A percentile compares a stretch with the other conserved stretches of the same genome.
Conservation (phyloP, 202 grass and related monocot genomes). For the Carex arenaria region DNA sequence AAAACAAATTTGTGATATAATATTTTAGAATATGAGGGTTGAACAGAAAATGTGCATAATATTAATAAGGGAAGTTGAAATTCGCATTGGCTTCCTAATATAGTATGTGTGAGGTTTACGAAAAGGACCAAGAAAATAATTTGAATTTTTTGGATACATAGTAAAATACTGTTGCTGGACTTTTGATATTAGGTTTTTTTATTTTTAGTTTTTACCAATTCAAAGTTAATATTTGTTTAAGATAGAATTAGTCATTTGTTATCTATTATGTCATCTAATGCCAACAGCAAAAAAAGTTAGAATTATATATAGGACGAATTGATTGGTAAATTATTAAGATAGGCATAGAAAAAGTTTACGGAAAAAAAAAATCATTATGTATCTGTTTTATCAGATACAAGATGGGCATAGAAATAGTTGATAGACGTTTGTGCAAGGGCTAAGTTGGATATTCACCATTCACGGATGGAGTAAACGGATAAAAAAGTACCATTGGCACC, state of each 20-base stretch:
- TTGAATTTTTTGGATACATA: not conserved
- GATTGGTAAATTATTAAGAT: no score
- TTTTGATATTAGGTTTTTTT: not conserved
- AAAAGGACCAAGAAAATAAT: slow-evolving; percentile 1
- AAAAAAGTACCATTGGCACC: no score
- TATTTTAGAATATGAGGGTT: not conserved
- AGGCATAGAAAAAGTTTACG: no score
- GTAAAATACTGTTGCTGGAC: slow-evolving; percentile 7
- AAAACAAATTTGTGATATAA: not conserved
- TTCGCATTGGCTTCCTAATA: not conserved
- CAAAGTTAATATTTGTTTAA: not conserved
- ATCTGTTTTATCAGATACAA: no score
- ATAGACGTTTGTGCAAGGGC: no score
- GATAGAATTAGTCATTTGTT: not conserved
- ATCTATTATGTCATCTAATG: not conserved
- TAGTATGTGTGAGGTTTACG: not conserved
- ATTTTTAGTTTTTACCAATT: not conserved
- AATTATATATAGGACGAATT: not conserved
- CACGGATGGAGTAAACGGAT: no score
- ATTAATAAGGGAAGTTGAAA: not conserved
- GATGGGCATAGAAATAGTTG: no score
- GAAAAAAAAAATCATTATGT: no score
- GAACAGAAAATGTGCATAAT: not conserved
- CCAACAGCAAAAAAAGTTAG: not conserved
- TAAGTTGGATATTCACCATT: no score